Conservation (phyloP, 768 basidiomycete species). For the Amanita inopinata region DNA sequence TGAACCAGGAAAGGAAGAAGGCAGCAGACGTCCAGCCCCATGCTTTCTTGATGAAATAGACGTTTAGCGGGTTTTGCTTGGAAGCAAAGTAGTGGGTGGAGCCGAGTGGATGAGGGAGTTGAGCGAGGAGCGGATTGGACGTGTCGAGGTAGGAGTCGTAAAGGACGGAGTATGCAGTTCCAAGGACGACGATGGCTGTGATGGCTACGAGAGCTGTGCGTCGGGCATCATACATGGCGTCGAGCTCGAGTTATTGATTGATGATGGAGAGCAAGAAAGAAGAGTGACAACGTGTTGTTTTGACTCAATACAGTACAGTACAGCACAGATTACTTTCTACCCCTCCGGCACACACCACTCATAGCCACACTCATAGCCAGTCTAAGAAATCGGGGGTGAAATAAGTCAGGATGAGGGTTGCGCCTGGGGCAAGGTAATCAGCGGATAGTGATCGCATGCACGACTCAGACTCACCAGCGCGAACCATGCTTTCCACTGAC, state of each 20-base stretch:
- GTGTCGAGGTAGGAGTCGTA: slow-evolving; percentile 75
- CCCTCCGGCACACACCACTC: too few species aligned
- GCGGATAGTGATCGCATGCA: background rate
- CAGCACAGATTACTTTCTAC: too few species aligned
- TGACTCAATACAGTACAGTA: too few species aligned
- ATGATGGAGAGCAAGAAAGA: background rate
- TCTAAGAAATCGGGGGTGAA: slow-evolving; percentile 96
- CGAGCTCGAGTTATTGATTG: too few species aligned
- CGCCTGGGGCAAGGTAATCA: slow-evolving; percentile 41
- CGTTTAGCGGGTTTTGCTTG: slow-evolving; percentile 76
- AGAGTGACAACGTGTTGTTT: background rate
- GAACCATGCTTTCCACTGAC: slow-evolving; percentile 44
- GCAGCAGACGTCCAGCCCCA: slow-evolving; percentile 85
- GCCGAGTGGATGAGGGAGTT: slow-evolving; percentile 61
- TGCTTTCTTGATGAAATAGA: slow-evolving; percentile 78
- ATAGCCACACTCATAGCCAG: slow-evolving; percentile 64
- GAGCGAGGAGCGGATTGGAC: slow-evolving; percentile 61
- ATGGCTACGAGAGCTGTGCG: slow-evolving; percentile 28
- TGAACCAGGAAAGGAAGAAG: slow-evolving; percentile 50
- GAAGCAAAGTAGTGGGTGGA: slow-evolving; percentile 63
- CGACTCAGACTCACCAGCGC: slow-evolving; percentile 53
- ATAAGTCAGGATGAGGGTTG: slow-evolving; percentile 85
- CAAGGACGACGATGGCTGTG: slow-evolving; percentile 40
- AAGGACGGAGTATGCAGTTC: slow-evolving; percentile 57
- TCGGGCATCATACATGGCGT: slow-evolving; percentile 18